Evolutionary conservation across 441 rosid genomes (phyloP).

Genomic region (Raphanus hybrid): DNA sequence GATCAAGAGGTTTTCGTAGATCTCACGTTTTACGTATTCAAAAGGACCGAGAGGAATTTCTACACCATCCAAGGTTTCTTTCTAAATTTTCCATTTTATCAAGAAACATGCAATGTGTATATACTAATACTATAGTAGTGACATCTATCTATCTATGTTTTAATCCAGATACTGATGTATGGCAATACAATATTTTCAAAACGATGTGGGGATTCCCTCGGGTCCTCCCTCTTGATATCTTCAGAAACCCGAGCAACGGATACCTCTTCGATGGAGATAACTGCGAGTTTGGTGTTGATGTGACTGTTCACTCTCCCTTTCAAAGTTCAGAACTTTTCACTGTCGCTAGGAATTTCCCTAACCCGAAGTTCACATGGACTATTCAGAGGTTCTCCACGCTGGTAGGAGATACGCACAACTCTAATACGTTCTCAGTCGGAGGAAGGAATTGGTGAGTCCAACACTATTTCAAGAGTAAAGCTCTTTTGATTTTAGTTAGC

Average conservation of each 20-base stretch:
- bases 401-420: not conserved
- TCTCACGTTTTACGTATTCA: constrained; percentile 38
- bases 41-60: constrained; percentile 26
- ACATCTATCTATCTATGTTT: not conserved
- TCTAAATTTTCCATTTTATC: not conserved
- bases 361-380: not conserved
- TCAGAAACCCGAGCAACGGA: constrained; percentile 27
- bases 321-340: constrained; percentile 18
- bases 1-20: constrained; percentile 25
- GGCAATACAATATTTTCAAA: constrained; percentile 9
- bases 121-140: no score
- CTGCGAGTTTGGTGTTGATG: constrained; percentile 41
- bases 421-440: not conserved
- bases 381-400: not conserved
- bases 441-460: not conserved
- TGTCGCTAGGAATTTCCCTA: not conserved
- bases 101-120: no score
- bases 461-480: no score
- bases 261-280: constrained; percentile 32
- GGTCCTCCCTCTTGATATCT: constrained; percentile 11
- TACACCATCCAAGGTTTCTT: constrained; percentile 33
- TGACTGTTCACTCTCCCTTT: not conserved
- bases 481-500: no score
- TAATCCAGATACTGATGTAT: not conserved
- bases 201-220: constrained; percentile 39